phyloP scores from a whole-genome alignment of 2,329 filamentous ascomycete species.

The Pseudogymnoascus sp. region DNA sequence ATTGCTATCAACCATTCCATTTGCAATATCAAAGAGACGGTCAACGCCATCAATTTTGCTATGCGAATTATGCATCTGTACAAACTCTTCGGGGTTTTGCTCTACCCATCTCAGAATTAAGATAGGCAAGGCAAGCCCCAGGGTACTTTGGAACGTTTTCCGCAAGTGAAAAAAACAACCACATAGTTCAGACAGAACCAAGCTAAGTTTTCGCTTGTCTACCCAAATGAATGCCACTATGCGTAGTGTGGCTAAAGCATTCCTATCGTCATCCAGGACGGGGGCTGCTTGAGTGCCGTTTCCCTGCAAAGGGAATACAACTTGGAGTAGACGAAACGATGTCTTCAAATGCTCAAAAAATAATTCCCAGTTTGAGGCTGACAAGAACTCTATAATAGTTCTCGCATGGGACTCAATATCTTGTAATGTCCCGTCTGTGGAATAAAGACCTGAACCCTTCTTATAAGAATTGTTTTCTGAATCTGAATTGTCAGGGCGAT shows the following conservation, averaged over 20 bases:
- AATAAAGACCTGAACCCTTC: constrained; percentile 31
- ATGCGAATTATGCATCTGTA: constrained; percentile 52
- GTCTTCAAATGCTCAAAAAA: constrained; percentile 53
- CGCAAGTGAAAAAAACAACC: constrained; percentile 60
- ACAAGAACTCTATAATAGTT: constrained; percentile 54
- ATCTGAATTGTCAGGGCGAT: constrained; percentile 28
- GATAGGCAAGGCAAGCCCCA: constrained; percentile 55
- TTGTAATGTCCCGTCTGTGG: constrained; percentile 16
- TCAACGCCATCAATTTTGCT: constrained; percentile 59
- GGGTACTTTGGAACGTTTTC: constrained; percentile 54
- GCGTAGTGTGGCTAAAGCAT: constrained; percentile 47
- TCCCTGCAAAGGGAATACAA: constrained; percentile 22
- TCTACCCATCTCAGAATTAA: constrained; percentile 60
- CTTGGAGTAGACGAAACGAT: constrained; percentile 22
- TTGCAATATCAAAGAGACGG: constrained; percentile 62
- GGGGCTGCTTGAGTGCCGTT: constrained; percentile 19
- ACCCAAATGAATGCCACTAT: constrained; percentile 59
- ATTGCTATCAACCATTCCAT: constrained; percentile 51
- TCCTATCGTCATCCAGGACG: constrained; percentile 26
- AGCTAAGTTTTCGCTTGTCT: constrained; percentile 52
- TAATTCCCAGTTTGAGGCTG: constrained; percentile 54
- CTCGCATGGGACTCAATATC: constrained; percentile 50
- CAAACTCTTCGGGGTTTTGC: constrained; percentile 56
- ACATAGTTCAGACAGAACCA: constrained; percentile 58
- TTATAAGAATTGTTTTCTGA: constrained; percentile 29